Percentiles rank a stretch among this genome's conserved stretches.
These are phyloP conservation scores for Aspergillus proliferans DNA, from an alignment of 2,329 filamentous ascomycete species.

Conservation along the genomic window DNA sequence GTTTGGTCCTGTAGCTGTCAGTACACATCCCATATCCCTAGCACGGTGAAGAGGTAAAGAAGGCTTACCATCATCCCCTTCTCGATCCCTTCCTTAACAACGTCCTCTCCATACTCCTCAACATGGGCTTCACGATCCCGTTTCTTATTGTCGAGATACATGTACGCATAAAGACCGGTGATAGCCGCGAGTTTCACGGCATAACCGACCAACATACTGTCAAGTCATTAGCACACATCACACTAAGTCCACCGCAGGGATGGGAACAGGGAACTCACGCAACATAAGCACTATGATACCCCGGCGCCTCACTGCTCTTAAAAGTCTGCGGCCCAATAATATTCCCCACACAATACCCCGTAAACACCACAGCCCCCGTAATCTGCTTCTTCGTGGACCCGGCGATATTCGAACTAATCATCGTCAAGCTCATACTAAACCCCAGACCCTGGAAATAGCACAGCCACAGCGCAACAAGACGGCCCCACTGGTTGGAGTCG, in stretches of 20 bases:
- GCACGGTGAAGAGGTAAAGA: background rate
- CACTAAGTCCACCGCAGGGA: background rate
- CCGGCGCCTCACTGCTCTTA: conserved; percentile 43
- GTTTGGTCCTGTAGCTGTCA: conserved; percentile 37
- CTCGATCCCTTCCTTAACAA: conserved; percentile 42
- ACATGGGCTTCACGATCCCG: conserved; percentile 44
- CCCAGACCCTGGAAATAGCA: conserved; percentile 51
- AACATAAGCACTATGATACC: conserved; percentile 38
- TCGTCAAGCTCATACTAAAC: conserved; percentile 50
- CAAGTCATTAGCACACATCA: conserved; percentile 2
- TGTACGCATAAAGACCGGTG: conserved; percentile 49
- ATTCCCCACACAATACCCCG: conserved; percentile 50
- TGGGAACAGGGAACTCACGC: conserved; percentile 10
- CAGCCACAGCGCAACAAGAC: conserved; percentile 53
- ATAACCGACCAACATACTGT: conserved; percentile 53
- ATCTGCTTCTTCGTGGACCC: conserved; percentile 53
- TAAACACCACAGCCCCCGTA: conserved; percentile 46
- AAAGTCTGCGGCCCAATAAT: conserved; percentile 53
- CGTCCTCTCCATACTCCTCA: conserved; percentile 38
- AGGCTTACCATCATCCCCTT: conserved; percentile 45
- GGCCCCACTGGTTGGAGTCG: conserved; percentile 49
- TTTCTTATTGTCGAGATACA: conserved; percentile 50
- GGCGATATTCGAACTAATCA: conserved; percentile 49
- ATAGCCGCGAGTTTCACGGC: conserved; percentile 48
- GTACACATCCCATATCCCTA: background rate